A percentile compares a stretch with the other conserved stretches of the same genome.
Evolutionary conservation across 805 yeast genomes (phyloP).

Genomic region (Saccharomycopsis microspora): DNA sequence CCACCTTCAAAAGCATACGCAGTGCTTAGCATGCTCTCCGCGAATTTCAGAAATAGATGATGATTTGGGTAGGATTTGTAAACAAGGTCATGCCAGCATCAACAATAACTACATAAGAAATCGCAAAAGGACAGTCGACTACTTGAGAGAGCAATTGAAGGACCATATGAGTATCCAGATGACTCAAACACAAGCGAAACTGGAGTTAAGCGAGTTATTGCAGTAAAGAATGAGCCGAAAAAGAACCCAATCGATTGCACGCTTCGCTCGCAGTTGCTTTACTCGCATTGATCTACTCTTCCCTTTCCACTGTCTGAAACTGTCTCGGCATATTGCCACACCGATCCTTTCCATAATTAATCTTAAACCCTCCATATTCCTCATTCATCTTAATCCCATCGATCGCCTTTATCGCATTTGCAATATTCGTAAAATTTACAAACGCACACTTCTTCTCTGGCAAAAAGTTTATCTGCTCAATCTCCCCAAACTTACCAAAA

Average conservation of each 20-base stretch:
- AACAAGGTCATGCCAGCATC: too few relatives aligned
- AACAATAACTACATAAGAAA: not conserved
- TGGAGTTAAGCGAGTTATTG: not conserved
- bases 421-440: slow-evolving; percentile 82
- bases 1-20: too few relatives aligned
- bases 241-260: not conserved
- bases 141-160: not conserved
- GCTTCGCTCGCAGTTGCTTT: not conserved
- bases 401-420: slow-evolving; percentile 84
- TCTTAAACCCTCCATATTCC: slow-evolving; percentile 60
- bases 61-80: too few relatives aligned
- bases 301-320: slow-evolving; percentile 22
- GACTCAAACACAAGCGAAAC: not conserved
- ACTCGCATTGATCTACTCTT: not conserved
- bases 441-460: slow-evolving; percentile 82
- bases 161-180: not conserved
- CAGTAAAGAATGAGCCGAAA: not conserved
- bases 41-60: too few relatives aligned
- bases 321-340: slow-evolving; percentile 92
- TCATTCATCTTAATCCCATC: slow-evolving; percentile 76
- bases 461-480: slow-evolving; percentile 86
- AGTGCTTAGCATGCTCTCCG: too few relatives aligned
- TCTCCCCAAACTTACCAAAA: slow-evolving; percentile 80
- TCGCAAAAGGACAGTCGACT: not conserved
- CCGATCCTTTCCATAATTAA: slow-evolving; percentile 88